These are phyloP conservation scores for Stenocarpella maydis DNA, from an alignment of 2,329 filamentous ascomycete species.

Conservation along the genomic window DNA sequence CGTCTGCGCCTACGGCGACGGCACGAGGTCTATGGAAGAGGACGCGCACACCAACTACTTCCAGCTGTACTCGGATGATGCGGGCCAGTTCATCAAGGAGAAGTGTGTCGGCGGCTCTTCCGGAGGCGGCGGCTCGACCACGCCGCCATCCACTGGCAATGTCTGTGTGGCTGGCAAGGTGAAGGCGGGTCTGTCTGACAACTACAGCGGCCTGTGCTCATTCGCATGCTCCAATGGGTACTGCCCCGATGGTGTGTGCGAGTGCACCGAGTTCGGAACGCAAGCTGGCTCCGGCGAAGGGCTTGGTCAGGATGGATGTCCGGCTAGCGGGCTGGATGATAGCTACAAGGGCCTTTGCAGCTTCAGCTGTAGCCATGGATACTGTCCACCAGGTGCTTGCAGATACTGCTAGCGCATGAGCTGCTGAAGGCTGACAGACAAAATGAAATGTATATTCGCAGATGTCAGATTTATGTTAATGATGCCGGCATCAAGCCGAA, in stretches of 20 bases:
- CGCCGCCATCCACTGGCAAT: not conserved
- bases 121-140: slow-evolving; percentile 3
- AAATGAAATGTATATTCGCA: not conserved
- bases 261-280: slow-evolving; percentile 18
- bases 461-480: not conserved
- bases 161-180: slow-evolving; percentile 19
- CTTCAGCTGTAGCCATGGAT: slow-evolving; percentile 23
- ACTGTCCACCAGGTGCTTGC: slow-evolving; percentile 27
- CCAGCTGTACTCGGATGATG: slow-evolving; percentile 9
- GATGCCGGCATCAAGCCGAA: not conserved
- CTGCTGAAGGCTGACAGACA: not conserved
- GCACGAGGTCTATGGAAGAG: not conserved
- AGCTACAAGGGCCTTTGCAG: slow-evolving; percentile 26
- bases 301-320: slow-evolving; percentile 17
- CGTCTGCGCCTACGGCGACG: slow-evolving; percentile 25
- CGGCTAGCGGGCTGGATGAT: slow-evolving; percentile 14
- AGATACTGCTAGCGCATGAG: not conserved
- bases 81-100: slow-evolving; percentile 8
- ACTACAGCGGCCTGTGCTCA: slow-evolving; percentile 18
- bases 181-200: slow-evolving; percentile 2
- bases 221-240: slow-evolving; percentile 21
- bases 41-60: slow-evolving; percentile 26
- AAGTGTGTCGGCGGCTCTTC: slow-evolving; percentile 1
- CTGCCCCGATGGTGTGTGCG: slow-evolving; percentile 25
- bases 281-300: not conserved